Conservation (phyloP, 2,329 filamentous ascomycete species). For the Aureobasidium sp. region DNA sequence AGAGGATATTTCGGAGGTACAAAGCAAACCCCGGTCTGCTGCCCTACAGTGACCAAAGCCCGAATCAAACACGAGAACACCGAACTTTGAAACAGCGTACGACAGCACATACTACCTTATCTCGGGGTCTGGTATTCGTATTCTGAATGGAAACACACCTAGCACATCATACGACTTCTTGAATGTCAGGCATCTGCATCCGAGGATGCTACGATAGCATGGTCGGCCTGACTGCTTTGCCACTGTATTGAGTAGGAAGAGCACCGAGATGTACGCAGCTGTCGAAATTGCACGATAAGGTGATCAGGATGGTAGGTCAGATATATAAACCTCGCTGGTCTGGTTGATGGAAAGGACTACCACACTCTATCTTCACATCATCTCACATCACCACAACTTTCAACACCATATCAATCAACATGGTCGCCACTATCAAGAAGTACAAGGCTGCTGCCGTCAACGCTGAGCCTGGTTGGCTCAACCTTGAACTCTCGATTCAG, state of each 20-base stretch:
- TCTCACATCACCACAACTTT: background rate
- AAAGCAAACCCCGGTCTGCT: background rate
- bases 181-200: background rate
- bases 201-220: background rate
- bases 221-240: background rate
- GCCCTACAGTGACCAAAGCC: background rate
- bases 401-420: conserved; percentile 19
- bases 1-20: background rate
- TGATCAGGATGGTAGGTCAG: background rate
- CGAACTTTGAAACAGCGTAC: background rate
- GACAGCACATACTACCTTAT: background rate
- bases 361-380: background rate
- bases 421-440: conserved; percentile 35
- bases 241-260: background rate
- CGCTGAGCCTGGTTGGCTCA: conserved; percentile 44
- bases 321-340: background rate
- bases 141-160: too few species aligned
- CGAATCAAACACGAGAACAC: background rate
- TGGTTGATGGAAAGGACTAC: background rate
- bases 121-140: background rate
- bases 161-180: background rate
- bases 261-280: background rate
- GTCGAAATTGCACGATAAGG: background rate
- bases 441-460: conserved; percentile 48
- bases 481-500: conserved; percentile 44